A percentile compares a stretch with the other conserved stretches of the same genome.
Conservation (phyloP, 1,139 yeast genomes). For the Saccharomyces hybrid region DNA sequence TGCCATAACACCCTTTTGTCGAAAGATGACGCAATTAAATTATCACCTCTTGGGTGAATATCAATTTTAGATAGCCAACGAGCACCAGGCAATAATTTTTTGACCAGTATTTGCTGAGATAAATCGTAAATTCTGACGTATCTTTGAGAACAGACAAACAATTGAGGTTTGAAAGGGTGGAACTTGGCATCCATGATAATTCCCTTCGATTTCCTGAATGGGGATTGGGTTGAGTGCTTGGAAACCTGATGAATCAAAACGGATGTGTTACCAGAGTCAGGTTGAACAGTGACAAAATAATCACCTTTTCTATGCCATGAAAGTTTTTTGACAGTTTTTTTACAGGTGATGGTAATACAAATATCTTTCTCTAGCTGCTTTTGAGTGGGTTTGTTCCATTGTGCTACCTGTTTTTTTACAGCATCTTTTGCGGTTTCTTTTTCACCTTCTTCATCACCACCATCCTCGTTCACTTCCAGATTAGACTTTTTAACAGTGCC, state of each 20-base stretch:
- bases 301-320: slow-evolving; percentile 99
- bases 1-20: slow-evolving; percentile 97
- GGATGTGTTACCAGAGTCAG: slow-evolving; percentile 81
- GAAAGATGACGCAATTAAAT: slow-evolving; percentile 82
- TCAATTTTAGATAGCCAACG: slow-evolving; percentile 90
- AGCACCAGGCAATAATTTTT: slow-evolving; percentile 90
- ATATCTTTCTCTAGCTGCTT: slow-evolving; percentile 62
- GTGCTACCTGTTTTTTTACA: slow-evolving; percentile 52
- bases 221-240: slow-evolving; percentile 94
- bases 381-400: slow-evolving; percentile 77
- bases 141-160: slow-evolving; percentile 91
- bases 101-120: slow-evolving; percentile 73
- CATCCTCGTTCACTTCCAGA: slow-evolving; percentile 31
- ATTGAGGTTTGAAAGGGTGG: slow-evolving; percentile 94
- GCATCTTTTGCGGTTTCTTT: slow-evolving; percentile 28
- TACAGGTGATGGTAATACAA: slow-evolving; percentile 60
- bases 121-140: slow-evolving; percentile 85
- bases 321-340: slow-evolving; percentile 68
- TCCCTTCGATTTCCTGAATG: slow-evolving; percentile 90
- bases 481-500: slow-evolving; percentile 49
- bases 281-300: slow-evolving; percentile 89
- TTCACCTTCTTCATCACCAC: no score
- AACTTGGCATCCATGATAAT: slow-evolving; percentile 92
- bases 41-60: slow-evolving; percentile 95
- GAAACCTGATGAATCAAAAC: slow-evolving; percentile 92